A percentile compares a stretch with the other conserved stretches of the same genome.
phyloP scores from a whole-genome alignment of 192 early-diverging fungal species.

The Coemansia sp. region DNA sequence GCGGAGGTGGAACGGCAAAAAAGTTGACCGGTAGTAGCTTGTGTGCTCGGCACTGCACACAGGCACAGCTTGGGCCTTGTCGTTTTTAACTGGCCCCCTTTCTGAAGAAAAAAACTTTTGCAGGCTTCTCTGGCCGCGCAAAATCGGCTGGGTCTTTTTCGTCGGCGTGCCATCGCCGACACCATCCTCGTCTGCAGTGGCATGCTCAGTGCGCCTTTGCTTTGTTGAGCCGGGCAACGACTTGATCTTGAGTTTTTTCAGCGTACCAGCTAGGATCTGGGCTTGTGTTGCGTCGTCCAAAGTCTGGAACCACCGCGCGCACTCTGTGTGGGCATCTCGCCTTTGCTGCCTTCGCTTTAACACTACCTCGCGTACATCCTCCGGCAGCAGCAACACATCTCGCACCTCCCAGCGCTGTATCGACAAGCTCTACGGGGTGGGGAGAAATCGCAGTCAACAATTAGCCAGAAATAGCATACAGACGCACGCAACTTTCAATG shows the following conservation, averaged over 20 bases:
- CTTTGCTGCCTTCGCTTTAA: constrained; percentile 17
- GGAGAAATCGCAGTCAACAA: not conserved
- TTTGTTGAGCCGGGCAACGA: not conserved
- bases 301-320: constrained; percentile 28
- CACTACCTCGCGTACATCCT: constrained; percentile 32
- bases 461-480: not conserved
- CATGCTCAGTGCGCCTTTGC: not conserved
- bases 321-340: constrained; percentile 19
- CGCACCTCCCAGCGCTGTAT: constrained; percentile 53
- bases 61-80: not conserved
- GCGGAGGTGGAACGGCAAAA: constrained; percentile 46
- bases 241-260: constrained; percentile 28
- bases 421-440: constrained; percentile 13
- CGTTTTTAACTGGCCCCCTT: not conserved
- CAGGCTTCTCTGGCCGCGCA: constrained; percentile 41
- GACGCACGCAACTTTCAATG: not conserved
- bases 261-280: constrained; percentile 30
- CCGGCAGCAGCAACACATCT: constrained; percentile 29
- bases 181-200: not conserved
- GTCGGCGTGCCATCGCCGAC: not conserved
- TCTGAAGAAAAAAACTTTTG: constrained; percentile 47
- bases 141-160: constrained; percentile 8
- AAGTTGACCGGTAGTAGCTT: constrained; percentile 37
- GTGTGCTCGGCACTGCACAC: not conserved
- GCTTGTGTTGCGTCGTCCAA: constrained; percentile 15